A percentile compares a stretch with the other conserved stretches of the same genome.
phyloP scores from a whole-genome alignment of 768 basidiomycete genomes.

The Leucosporidium scottii region DNA sequence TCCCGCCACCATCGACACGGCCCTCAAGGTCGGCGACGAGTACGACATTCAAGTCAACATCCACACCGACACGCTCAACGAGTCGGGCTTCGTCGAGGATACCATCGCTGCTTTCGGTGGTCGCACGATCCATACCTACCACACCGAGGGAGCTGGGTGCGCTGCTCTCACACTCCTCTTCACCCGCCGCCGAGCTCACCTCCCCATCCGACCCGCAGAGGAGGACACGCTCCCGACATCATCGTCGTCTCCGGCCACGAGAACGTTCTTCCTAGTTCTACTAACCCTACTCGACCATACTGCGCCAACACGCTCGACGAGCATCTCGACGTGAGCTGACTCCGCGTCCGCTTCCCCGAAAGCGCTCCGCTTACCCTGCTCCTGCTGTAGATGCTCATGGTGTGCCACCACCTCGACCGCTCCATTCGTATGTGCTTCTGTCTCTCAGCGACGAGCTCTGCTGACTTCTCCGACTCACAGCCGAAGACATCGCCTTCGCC shows the following conservation, averaged over 20 bases:
- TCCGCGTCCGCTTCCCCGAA: too few species aligned
- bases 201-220: constrained; percentile 48
- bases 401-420: constrained; percentile 93
- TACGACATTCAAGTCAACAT: constrained; percentile 97
- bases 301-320: constrained; percentile 88
- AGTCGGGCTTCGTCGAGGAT: constrained; percentile 91
- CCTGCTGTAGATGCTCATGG: constrained; percentile 82
- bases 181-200: constrained; percentile 7
- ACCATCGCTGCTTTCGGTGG: constrained; percentile 84
- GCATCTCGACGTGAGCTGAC: constrained; percentile 79
- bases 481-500: constrained; percentile 90
- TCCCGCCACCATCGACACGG: constrained; percentile 68
- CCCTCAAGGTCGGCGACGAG: constrained; percentile 73
- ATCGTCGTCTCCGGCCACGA: constrained; percentile 65
- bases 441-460: not conserved
- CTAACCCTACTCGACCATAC: constrained; percentile 92
- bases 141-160: constrained; percentile 88
- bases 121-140: constrained; percentile 93
- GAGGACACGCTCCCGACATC: constrained; percentile 96
- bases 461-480: constrained; percentile 47
- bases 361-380: not conserved
- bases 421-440: constrained; percentile 31
- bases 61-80: constrained; percentile 94
- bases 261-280: constrained; percentile 91
- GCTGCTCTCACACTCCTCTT: not conserved